Conservation (phyloP, 345 rosid genomes). For the Clausena lansium region DNA sequence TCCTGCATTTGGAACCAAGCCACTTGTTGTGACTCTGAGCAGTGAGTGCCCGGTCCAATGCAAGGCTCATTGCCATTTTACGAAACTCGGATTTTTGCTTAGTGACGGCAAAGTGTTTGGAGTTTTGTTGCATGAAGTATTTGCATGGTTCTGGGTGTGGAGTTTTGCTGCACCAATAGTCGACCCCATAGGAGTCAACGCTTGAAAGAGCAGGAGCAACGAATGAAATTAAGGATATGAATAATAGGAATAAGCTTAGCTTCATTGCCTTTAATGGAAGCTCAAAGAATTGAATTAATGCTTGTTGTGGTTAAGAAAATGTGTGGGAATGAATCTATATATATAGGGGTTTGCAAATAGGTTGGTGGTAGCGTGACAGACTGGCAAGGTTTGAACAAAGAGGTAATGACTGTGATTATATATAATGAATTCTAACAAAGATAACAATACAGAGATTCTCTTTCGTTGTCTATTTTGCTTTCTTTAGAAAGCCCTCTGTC, state of each 20-base stretch:
- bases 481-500: background rate
- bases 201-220: slow-evolving; percentile 18
- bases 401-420: background rate
- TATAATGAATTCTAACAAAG: background rate
- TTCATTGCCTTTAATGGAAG: slow-evolving; percentile 23
- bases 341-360: background rate
- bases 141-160: slow-evolving; percentile 74
- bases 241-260: slow-evolving; percentile 2
- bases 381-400: slow-evolving; percentile 10
- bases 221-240: slow-evolving; percentile 13
- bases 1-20: slow-evolving; percentile 59
- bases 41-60: slow-evolving; percentile 53
- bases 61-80: slow-evolving; percentile 37
- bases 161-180: slow-evolving; percentile 69
- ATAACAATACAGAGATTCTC: background rate
- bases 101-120: slow-evolving; percentile 27
- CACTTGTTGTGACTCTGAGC: slow-evolving; percentile 47
- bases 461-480: background rate
- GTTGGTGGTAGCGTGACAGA: background rate
- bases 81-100: slow-evolving; percentile 46
- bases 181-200: slow-evolving; percentile 24
- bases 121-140: slow-evolving; percentile 35
- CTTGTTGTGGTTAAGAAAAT: background rate
- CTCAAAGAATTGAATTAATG: background rate
- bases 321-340: background rate